phyloP scores from a whole-genome alignment of 495 filamentous ascomycete genomes.

The Alectoria sarmentosa region DNA sequence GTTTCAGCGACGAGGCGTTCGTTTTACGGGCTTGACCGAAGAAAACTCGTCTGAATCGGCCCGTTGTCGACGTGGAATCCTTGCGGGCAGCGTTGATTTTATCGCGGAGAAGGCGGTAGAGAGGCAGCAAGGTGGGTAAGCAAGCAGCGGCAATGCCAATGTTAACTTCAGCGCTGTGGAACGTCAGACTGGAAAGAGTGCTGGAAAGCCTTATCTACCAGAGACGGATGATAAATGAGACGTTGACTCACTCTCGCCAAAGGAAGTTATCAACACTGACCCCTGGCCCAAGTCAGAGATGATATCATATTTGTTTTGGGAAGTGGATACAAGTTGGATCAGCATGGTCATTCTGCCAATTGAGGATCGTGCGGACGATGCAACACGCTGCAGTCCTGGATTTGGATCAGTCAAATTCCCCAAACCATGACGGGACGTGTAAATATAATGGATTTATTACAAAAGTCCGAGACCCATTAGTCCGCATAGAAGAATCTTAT shows the following conservation, averaged over 20 bases:
- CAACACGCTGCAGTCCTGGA: slow-evolving; percentile 12
- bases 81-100: not conserved
- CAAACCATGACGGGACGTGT: too few species aligned
- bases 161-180: slow-evolving; percentile 15
- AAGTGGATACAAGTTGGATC: slow-evolving; percentile 20
- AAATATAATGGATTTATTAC: too few species aligned
- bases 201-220: too few species aligned
- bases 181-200: too few species aligned
- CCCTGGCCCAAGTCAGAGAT: too few species aligned
- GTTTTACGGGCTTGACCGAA: not conserved
- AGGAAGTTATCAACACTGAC: too few species aligned
- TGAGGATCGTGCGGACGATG: slow-evolving; percentile 19
- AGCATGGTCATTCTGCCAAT: slow-evolving; percentile 18
- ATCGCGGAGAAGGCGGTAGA: slow-evolving; percentile 4
- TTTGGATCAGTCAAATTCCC: not conserved
- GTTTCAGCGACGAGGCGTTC: not conserved
- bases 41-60: not conserved
- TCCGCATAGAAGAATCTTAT: slow-evolving; percentile 32
- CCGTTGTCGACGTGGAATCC: not conserved
- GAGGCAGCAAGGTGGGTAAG: slow-evolving; percentile 19
- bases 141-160: slow-evolving; percentile 21
- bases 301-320: too few species aligned
- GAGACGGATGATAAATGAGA: too few species aligned
- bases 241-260: too few species aligned
- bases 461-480: slow-evolving; percentile 36